Base-by-base conservation (phyloP, 2,329 filamentous ascomycete species). In the Macrophomina phaseolina region DNA sequence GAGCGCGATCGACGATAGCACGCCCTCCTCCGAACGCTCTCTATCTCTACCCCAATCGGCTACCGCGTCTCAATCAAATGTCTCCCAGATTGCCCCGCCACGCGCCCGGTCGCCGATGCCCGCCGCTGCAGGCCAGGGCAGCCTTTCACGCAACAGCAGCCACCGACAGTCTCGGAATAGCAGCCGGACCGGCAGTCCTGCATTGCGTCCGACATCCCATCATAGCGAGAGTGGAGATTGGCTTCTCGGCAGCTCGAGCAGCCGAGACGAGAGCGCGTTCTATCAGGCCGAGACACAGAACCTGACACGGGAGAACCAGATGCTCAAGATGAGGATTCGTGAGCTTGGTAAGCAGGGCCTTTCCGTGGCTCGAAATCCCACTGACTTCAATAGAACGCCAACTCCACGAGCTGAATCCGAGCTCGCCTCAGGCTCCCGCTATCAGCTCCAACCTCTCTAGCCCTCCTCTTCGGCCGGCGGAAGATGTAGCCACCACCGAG, bases 221-320 rank as follows among this genome's bases (percentile, higher is more conserved):
- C 85, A 42, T 2, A 86, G 88, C 70, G 87, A 90, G 65, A 84
- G 82, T 63, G 85, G 84, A 40, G 89, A 92, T 62, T 87, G 85
- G 80, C 78, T 85, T 56, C 82, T 90, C 1, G 86, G 85, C n/a
- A 86, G 86, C 23, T 46, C 49, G 5, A 52, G 60, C 5, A 69
- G 67, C 7, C 83, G 91, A 18, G 91, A 93, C 72, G 91, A 94
- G 75, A 89, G 86, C 69, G 89, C 90, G 0, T 93, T 93, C 76
- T 94, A 94, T 73, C 91, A 93, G 76, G 91, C 91, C 4, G 91
- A 94, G 79, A 92, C 91, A 1, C 90, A 92, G 78, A 93, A 88
- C 80, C 79, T 94, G 72, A 86, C 89, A 28, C 84, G 91, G 32
- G 91, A 94, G 80, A 94, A 94, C 71, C 91, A 94, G 78, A 93